Percentiles rank a stretch among this genome's conserved stretches.
These are phyloP conservation scores for Penicillium sp. DNA, from an alignment of 2,329 filamentous ascomycete genomes.

Conservation along the genomic window DNA sequence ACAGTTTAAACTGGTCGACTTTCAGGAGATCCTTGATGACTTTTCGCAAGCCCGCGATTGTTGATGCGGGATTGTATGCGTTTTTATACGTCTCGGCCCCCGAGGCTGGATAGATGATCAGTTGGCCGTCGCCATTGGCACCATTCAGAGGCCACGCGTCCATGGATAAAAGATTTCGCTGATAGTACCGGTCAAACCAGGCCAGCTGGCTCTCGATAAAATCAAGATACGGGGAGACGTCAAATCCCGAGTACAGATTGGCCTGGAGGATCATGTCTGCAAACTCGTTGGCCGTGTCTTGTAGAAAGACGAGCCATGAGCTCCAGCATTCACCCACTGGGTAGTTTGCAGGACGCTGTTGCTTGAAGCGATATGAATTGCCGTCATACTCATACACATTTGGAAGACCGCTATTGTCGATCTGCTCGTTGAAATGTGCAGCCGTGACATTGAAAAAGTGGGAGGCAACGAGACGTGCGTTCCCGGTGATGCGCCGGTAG, in stretches of 20 bases:
- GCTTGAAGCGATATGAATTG: background rate
- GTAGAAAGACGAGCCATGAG: background rate
- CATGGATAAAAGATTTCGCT: background rate
- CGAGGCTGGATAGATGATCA: background rate
- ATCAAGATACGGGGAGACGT: background rate
- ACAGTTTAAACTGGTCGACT: background rate
- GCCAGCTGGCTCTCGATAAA: background rate
- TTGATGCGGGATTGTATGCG: background rate
- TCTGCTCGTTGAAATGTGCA: background rate
- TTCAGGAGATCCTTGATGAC: background rate
- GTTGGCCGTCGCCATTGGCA: background rate
- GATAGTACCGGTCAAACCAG: background rate
- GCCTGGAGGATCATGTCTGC: background rate
- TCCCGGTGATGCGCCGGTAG: background rate
- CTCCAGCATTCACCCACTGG: background rate
- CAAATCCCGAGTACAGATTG: background rate
- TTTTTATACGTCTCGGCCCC: background rate
- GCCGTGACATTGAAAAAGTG: background rate
- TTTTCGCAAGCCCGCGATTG: background rate
- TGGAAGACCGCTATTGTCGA: background rate
- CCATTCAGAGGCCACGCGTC: background rate
- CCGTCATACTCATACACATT: background rate
- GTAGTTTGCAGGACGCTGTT: background rate
- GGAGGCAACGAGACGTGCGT: background rate
- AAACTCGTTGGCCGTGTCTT: background rate